Evolutionary conservation across 371 early-diverging fungal genomes (phyloP).

Genomic region (Conidiobolus incongruus): DNA sequence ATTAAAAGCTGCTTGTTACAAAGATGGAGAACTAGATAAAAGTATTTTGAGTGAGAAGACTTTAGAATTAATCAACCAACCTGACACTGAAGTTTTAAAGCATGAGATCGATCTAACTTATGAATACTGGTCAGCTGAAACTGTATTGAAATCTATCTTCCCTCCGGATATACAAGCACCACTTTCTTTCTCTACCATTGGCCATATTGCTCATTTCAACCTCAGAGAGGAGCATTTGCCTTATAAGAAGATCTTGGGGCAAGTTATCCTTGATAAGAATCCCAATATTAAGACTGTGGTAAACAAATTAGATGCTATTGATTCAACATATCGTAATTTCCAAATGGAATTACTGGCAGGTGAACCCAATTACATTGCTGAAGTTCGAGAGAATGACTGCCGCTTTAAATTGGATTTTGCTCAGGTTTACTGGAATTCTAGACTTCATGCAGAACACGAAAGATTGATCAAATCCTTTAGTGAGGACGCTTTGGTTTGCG

Average conservation of each 20-base stretch:
- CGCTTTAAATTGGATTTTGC: slow-evolving; percentile 87
- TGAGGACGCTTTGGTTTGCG: slow-evolving; percentile 61
- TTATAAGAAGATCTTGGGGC: slow-evolving; percentile 76
- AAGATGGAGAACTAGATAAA: slow-evolving; percentile 12
- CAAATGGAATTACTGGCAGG: slow-evolving; percentile 94
- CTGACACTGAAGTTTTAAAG: slow-evolving; percentile 18
- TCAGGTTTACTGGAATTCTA: slow-evolving; percentile 98
- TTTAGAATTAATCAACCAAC: slow-evolving; percentile 17
- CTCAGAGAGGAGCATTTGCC: slow-evolving; percentile 69
- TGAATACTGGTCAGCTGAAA: slow-evolving; percentile 64
- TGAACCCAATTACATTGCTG: slow-evolving; percentile 56
- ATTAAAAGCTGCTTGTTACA: slow-evolving; percentile 18
- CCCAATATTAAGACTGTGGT: slow-evolving; percentile 78
- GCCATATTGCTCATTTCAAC: slow-evolving; percentile 97
- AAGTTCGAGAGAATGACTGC: slow-evolving; percentile 80
- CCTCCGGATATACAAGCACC: slow-evolving; percentile 67
- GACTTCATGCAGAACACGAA: slow-evolving; percentile 88
- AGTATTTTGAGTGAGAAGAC: slow-evolving; percentile 19
- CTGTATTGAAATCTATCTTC: slow-evolving; percentile 70
- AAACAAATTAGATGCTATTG: slow-evolving; percentile 86
- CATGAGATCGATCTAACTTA: slow-evolving; percentile 37
- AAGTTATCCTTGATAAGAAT: slow-evolving; percentile 90
- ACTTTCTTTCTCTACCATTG: slow-evolving; percentile 78
- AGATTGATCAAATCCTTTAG: slow-evolving; percentile 62
- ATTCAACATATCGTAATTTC: slow-evolving; percentile 87